Evolutionary conservation across 2,329 filamentous ascomycete genomes (phyloP).

Genomic region (Pseudogymnoascus sp.): DNA sequence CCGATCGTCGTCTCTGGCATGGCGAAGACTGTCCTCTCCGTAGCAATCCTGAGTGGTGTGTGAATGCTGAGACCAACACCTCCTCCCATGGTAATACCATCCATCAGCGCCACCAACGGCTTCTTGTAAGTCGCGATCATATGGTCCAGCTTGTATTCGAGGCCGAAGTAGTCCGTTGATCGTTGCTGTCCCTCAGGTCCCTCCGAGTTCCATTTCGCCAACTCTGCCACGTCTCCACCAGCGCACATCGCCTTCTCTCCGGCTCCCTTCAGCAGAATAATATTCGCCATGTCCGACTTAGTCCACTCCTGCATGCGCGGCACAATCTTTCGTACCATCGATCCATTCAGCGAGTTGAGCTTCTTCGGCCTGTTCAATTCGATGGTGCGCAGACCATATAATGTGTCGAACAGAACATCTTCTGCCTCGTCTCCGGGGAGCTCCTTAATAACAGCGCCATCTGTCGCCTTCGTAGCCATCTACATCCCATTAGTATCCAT

Average conservation of each 20-base stretch:
- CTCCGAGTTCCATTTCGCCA: constrained; percentile 66
- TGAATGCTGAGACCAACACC: constrained; percentile 92
- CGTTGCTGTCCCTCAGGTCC: constrained; percentile 63
- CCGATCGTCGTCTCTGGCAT: constrained; percentile 99
- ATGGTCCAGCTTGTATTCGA: constrained; percentile 96
- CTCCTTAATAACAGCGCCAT: constrained; percentile 26
- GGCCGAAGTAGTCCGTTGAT: constrained; percentile 79
- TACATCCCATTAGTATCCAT: constrained; percentile 23
- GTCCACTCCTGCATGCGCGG: constrained; percentile 88
- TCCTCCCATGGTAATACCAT: constrained; percentile 97
- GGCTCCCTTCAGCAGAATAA: constrained; percentile 84
- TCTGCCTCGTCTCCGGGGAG: constrained; percentile 62
- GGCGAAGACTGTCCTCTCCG: constrained; percentile 89
- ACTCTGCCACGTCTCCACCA: constrained; percentile 78
- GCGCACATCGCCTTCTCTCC: constrained; percentile 84
- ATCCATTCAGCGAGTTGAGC: constrained; percentile 84
- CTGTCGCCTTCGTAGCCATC: constrained; percentile 34
- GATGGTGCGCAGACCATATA: constrained; percentile 84
- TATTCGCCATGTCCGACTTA: constrained; percentile 88
- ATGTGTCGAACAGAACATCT: constrained; percentile 86
- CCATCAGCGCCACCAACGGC: constrained; percentile 92
- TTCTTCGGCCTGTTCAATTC: constrained; percentile 91
- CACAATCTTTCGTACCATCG: constrained; percentile 92
- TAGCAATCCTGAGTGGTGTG: constrained; percentile 92
- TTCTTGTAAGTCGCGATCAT: constrained; percentile 89